These are phyloP conservation scores for Corylus heterophylla DNA, from an alignment of 306 rosid species.

Conservation along the genomic window DNA sequence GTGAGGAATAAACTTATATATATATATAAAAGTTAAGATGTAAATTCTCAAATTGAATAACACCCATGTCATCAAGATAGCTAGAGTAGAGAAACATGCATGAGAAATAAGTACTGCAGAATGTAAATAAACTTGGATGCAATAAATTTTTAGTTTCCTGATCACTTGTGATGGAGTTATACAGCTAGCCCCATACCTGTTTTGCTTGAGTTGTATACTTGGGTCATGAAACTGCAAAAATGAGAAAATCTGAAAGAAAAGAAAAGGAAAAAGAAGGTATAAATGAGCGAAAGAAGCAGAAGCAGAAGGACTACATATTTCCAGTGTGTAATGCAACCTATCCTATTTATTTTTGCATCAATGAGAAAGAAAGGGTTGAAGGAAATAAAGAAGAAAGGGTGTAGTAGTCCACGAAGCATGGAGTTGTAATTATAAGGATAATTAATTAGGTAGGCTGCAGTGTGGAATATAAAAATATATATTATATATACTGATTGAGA, in stretches of 20 bases:
- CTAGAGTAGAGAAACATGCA: neutral
- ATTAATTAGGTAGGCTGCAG: neutral
- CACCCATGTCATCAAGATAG: too few relatives aligned
- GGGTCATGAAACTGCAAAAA: neutral
- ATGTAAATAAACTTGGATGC: neutral
- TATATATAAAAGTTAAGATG: too few relatives aligned
- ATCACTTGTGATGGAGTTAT: neutral
- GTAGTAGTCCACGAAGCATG: neutral
- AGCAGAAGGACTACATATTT: neutral
- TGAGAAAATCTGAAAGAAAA: neutral
- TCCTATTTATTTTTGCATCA: neutral
- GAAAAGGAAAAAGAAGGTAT: too few relatives aligned
- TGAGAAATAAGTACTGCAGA: neutral
- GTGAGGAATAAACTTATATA: neutral
- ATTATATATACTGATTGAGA: slow-evolving; percentile 18
- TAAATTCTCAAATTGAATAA: too few relatives aligned
- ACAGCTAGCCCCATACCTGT: neutral
- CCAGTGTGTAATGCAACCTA: neutral
- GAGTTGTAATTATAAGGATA: neutral
- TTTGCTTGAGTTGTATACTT: neutral
- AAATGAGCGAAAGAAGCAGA: neutral
- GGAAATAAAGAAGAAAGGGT: neutral
- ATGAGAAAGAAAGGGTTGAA: neutral
- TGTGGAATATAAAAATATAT: neutral
- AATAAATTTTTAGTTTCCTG: neutral